Evolutionary conservation across 768 basidiomycete species (phyloP).

Genomic region (Lactarius evosmus): DNA sequence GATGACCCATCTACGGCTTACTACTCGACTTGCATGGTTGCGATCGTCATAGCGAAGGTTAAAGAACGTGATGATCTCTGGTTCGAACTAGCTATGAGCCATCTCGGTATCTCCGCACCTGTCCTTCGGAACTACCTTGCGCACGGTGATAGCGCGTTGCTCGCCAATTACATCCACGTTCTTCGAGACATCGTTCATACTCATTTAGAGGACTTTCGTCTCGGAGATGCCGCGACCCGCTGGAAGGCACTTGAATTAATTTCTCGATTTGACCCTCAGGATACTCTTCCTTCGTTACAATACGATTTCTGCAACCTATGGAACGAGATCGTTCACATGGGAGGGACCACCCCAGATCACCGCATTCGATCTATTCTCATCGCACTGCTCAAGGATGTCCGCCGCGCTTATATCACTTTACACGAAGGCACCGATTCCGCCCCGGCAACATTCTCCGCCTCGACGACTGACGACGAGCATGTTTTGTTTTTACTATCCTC

Average conservation of each 20-base stretch:
- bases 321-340: constrained; percentile 1
- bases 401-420: background rate
- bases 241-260: background rate
- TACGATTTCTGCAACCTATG: constrained; percentile 11
- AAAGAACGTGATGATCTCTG: background rate
- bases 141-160: background rate
- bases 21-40: background rate
- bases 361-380: background rate
- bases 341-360: background rate
- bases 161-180: constrained; percentile 1
- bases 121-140: background rate
- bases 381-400: background rate
- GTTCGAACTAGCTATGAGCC: background rate
- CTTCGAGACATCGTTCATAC: background rate
- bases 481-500: background rate
- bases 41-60: background rate
- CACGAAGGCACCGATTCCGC: constrained; percentile 1
- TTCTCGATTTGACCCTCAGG: background rate
- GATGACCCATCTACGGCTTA: background rate
- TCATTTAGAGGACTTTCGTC: background rate
- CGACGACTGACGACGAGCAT: background rate
- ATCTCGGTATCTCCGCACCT: background rate
- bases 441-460: background rate
- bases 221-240: too few relatives aligned
- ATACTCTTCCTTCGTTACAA: constrained; percentile 1